Percentiles rank a stretch among this genome's conserved stretches.
phyloP scores from a whole-genome alignment of 331 rosid species.

The Saraca asoca region DNA sequence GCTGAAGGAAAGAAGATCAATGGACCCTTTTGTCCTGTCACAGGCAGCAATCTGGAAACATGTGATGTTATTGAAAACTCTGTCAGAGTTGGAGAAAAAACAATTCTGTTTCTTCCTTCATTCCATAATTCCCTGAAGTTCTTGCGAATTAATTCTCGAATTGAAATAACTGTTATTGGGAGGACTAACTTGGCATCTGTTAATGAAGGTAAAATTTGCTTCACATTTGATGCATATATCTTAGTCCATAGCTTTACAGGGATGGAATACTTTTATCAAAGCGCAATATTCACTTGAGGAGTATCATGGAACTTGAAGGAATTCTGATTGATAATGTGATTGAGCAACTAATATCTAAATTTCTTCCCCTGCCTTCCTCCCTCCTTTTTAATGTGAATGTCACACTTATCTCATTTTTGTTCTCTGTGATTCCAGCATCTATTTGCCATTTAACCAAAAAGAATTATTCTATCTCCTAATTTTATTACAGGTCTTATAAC shows the following conservation, averaged over 20 bases:
- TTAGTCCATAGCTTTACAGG: constrained; percentile 26
- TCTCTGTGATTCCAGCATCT: background rate
- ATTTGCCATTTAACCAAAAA: background rate
- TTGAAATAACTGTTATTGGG: constrained; percentile 54
- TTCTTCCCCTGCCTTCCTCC: constrained; percentile 8
- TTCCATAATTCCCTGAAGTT: constrained; percentile 46
- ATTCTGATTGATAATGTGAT: constrained; percentile 28
- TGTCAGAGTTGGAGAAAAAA: constrained; percentile 64
- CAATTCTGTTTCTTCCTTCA: constrained; percentile 64
- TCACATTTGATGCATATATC: constrained; percentile 35
- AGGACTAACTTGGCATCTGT: constrained; percentile 66
- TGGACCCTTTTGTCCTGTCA: constrained; percentile 54
- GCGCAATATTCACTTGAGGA: background rate
- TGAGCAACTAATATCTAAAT: constrained; percentile 20
- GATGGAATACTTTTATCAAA: constrained; percentile 14
- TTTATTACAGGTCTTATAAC: constrained; percentile 58
- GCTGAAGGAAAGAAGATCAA: constrained; percentile 34
- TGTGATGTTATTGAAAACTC: constrained; percentile 51
- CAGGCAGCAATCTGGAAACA: constrained; percentile 57
- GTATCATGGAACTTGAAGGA: constrained; percentile 25
- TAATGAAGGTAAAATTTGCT: constrained; percentile 60
- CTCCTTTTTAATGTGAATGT: constrained; percentile 15
- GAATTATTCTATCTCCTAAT: constrained; percentile 15
- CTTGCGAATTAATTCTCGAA: constrained; percentile 48
- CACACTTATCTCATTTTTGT: background rate